Evolutionary conservation across 2,329 filamentous ascomycete species (phyloP).

Genomic region (Monosporascus sp.): DNA sequence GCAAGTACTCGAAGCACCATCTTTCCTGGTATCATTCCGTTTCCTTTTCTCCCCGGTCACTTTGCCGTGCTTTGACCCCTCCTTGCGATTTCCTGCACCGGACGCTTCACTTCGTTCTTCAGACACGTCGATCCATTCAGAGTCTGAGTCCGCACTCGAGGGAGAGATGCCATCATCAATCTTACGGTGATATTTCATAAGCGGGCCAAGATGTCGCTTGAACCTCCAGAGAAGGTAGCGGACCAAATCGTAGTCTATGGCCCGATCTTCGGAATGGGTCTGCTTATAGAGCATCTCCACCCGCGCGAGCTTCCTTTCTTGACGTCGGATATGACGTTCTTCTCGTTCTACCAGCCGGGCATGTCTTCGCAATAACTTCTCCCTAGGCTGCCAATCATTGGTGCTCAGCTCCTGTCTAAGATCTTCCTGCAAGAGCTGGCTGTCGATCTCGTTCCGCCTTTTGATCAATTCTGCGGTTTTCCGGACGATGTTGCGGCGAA

Average conservation of each 20-base stretch:
- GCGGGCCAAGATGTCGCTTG: conserved; percentile 15
- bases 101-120: neutral
- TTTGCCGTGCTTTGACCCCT: neutral
- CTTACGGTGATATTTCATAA: conserved; percentile 4
- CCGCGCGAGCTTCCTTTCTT: conserved; percentile 5
- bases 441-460: conserved; percentile 15
- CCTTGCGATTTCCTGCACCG: neutral
- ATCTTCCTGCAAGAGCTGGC: conserved; percentile 7
- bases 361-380: conserved; percentile 9
- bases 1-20: neutral
- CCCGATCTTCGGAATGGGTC: conserved; percentile 10
- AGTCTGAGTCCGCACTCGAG: neutral
- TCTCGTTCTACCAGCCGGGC: conserved; percentile 11
- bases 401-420: conserved; percentile 2
- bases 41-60: neutral
- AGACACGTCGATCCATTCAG: neutral
- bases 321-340: conserved; percentile 5
- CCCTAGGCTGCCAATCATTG: conserved; percentile 9
- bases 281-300: conserved; percentile 9
- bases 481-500: conserved; percentile 5
- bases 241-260: conserved; percentile 11
- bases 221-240: conserved; percentile 12
- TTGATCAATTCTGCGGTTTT: conserved; percentile 13
- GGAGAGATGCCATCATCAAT: neutral
- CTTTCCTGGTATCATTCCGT: conserved; percentile 1